phyloP scores from a whole-genome alignment of 495 filamentous ascomycete species.

The Penicillium antarcticum region DNA sequence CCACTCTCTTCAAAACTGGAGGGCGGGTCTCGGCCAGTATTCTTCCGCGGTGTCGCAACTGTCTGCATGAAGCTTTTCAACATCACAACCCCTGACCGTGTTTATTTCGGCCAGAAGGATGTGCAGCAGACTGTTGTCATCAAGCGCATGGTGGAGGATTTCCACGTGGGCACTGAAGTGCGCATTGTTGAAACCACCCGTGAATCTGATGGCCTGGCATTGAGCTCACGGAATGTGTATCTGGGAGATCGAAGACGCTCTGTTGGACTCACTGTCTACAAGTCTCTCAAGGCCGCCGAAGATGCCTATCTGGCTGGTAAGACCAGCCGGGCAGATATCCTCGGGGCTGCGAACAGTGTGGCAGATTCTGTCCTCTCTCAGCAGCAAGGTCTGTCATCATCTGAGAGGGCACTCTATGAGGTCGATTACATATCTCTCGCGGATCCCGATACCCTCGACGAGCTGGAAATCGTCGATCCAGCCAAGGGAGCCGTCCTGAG shows the following conservation, averaged over 20 bases:
- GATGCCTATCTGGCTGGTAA: conserved; percentile 57
- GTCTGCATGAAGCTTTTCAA: conserved; percentile 98
- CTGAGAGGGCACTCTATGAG: conserved; percentile 67
- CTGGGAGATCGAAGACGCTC: conserved; percentile 69
- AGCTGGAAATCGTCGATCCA: conserved; percentile 65
- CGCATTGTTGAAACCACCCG: conserved; percentile 69
- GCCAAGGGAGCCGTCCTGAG: conserved; percentile 77
- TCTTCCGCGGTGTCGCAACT: conserved; percentile 94
- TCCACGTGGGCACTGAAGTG: conserved; percentile 76
- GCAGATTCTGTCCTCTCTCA: conserved; percentile 47
- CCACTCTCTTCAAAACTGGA: conserved; percentile 79
- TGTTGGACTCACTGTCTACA: conserved; percentile 67
- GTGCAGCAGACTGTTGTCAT: conserved; percentile 94
- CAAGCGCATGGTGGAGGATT: conserved; percentile 79
- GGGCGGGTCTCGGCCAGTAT: conserved; percentile 83
- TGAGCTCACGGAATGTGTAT: conserved; percentile 94
- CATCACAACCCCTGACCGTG: conserved; percentile 78
- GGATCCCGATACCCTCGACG: conserved; percentile 75
- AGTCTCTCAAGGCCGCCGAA: conserved; percentile 68
- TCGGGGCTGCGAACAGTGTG: conserved; percentile 61
- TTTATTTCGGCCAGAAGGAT: conserved; percentile 98
- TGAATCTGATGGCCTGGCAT: conserved; percentile 82
- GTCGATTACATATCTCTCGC: conserved; percentile 89
- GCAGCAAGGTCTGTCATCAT: conserved; percentile 60
- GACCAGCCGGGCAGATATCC: conserved; percentile 56